These are phyloP conservation scores for Leccinellum rugosiceps DNA, from an alignment of 768 basidiomycete genomes.

Conservation along the genomic window DNA sequence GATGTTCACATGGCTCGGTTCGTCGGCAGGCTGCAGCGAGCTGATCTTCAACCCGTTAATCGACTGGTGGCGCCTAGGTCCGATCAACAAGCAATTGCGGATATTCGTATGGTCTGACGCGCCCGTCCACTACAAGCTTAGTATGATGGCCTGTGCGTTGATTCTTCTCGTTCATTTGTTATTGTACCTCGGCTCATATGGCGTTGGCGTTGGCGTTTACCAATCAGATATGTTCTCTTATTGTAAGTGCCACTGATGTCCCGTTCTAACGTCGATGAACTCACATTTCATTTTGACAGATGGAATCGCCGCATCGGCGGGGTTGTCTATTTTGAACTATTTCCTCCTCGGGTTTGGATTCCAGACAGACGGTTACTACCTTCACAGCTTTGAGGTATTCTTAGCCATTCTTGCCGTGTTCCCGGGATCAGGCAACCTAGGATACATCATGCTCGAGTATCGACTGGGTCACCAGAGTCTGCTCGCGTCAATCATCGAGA, in stretches of 20 bases:
- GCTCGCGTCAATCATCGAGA: constrained; percentile 20
- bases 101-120: constrained; percentile 76
- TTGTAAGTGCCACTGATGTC: constrained; percentile 33
- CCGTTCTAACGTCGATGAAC: background rate
- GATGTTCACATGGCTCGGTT: constrained; percentile 27
- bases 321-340: constrained; percentile 68
- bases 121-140: constrained; percentile 79
- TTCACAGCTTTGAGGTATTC: constrained; percentile 79
- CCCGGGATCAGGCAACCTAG: constrained; percentile 68
- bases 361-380: constrained; percentile 71
- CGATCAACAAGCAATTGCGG: constrained; percentile 79
- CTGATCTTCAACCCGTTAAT: constrained; percentile 84
- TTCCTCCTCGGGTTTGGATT: constrained; percentile 68
- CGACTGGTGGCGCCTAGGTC: constrained; percentile 74
- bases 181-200: constrained; percentile 4
- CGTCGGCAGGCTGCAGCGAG: constrained; percentile 33
- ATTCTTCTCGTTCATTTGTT: background rate
- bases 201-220: background rate
- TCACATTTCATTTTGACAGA: constrained; percentile 10
- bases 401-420: constrained; percentile 71
- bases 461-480: constrained; percentile 47
- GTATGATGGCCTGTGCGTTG: constrained; percentile 52
- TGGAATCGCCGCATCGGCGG: constrained; percentile 64
- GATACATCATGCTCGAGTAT: constrained; percentile 70
- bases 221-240: constrained; percentile 48